Percentiles rank a stretch among this genome's conserved stretches.
Conservation (phyloP, 1,284 basidiomycete genomes). For the Tranzscheliella williamsii region DNA sequence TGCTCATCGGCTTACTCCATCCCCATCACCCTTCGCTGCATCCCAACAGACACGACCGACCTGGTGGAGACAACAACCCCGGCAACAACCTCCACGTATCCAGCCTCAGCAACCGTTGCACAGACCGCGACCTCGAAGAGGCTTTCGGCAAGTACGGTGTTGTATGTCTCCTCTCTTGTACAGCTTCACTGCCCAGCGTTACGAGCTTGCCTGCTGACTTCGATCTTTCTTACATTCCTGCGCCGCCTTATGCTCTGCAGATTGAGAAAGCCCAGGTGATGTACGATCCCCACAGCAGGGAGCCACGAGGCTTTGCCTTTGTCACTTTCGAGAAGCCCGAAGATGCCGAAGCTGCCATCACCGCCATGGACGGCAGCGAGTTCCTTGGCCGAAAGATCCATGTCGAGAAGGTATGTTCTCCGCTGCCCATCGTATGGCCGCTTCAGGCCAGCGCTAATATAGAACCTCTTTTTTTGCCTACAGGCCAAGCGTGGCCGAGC, state of each 20-base stretch:
- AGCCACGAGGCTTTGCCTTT: constrained; percentile 96
- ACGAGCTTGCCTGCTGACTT: no score
- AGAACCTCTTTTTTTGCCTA: no score
- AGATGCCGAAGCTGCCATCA: constrained; percentile 86
- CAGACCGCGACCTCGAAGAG: constrained; percentile 82
- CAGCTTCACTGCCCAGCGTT: background rate
- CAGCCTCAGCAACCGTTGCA: constrained; percentile 76
- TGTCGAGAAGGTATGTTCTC: constrained; percentile 75
- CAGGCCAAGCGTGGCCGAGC: constrained; percentile 91
- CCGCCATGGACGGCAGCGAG: constrained; percentile 78
- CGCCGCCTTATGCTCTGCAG: constrained; percentile 58
- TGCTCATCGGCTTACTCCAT: no score
- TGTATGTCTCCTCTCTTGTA: constrained; percentile 65
- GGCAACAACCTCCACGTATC: constrained; percentile 98
- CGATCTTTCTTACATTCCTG: background rate
- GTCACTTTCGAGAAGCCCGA: constrained; percentile 87
- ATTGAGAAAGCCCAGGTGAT: constrained; percentile 81
- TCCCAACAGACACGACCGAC: constrained; percentile 41
- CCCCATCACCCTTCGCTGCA: background rate
- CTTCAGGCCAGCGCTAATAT: no score
- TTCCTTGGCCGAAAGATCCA: constrained; percentile 81
- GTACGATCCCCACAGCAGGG: constrained; percentile 93
- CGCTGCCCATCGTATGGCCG: no score
- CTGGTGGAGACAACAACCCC: constrained; percentile 70
- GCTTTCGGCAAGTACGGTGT: constrained; percentile 85